Conservation (phyloP, 2,329 filamentous ascomycete species). For the Metarhizium rileyi region DNA sequence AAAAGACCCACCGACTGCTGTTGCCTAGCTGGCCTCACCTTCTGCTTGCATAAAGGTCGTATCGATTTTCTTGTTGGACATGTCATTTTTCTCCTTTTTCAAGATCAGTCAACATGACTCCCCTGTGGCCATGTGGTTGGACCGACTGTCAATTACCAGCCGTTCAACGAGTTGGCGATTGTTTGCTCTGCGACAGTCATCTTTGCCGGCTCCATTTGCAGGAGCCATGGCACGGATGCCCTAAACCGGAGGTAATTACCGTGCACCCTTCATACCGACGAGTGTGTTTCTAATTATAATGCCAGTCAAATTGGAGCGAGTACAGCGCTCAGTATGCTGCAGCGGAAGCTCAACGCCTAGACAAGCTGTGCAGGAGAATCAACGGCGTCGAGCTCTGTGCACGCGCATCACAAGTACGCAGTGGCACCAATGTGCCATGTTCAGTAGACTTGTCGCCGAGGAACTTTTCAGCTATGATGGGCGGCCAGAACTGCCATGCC, state of each 20-base stretch:
- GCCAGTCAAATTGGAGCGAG: neutral
- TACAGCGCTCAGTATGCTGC: neutral
- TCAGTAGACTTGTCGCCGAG: slow-evolving; percentile 12
- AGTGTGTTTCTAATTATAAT: neutral
- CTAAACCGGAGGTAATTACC: slow-evolving; percentile 12
- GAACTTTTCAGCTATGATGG: slow-evolving; percentile 15
- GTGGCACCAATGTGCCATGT: slow-evolving; percentile 8
- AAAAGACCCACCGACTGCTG: too few relatives aligned
- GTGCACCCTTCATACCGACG: slow-evolving; percentile 6
- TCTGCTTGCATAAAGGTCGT: too few relatives aligned
- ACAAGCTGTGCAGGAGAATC: slow-evolving; percentile 4
- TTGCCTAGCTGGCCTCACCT: too few relatives aligned
- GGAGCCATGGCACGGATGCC: slow-evolving; percentile 6
- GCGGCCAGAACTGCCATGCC: slow-evolving; percentile 18
- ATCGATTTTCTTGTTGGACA: neutral
- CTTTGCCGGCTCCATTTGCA: slow-evolving; percentile 15
- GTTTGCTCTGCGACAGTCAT: slow-evolving; percentile 15
- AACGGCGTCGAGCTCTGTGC: slow-evolving; percentile 2
- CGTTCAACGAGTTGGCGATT: slow-evolving; percentile 16
- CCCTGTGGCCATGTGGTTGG: neutral
- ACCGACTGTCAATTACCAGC: neutral
- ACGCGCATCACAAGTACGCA: neutral
- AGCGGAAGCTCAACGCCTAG: neutral
- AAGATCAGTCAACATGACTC: neutral
- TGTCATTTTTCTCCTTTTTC: too few relatives aligned